Percentiles rank a stretch among this genome's conserved stretches.
phyloP scores from a whole-genome alignment of 257 asterid genomes.

The Paulownia fortunei region DNA sequence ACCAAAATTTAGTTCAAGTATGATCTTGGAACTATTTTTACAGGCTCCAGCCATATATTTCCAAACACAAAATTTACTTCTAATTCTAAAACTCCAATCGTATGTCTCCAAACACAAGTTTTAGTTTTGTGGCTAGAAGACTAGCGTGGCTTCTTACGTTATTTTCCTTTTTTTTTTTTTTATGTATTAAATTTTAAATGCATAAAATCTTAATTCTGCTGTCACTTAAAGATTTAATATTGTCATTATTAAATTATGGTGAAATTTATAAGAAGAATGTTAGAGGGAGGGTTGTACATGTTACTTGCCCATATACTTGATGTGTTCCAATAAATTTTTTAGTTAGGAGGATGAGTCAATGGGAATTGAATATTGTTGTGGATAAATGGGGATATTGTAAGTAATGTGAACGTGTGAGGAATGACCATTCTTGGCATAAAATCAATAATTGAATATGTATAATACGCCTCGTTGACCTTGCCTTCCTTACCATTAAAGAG shows the following conservation, averaged over 20 bases:
- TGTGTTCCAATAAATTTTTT: not conserved
- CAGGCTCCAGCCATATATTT: too few species aligned
- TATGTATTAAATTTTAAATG: not conserved
- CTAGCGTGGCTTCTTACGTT: too few species aligned
- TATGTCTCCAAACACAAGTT: not conserved
- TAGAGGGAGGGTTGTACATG: not conserved
- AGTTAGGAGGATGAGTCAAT: conserved; percentile 7
- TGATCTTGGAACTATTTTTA: too few species aligned
- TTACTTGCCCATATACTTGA: not conserved
- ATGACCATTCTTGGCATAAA: not conserved
- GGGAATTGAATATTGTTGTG: not conserved
- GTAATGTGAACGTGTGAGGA: conserved; percentile 8
- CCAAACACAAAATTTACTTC: too few species aligned
- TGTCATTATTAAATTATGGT: not conserved
- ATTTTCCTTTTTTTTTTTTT: too few species aligned
- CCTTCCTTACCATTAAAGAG: not conserved
- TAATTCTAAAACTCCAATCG: not conserved
- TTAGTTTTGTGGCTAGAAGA: not conserved
- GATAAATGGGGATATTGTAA: conserved; percentile 7
- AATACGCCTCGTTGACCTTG: not conserved
- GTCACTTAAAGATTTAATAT: not conserved
- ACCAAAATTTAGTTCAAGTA: too few species aligned
- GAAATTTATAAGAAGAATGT: not conserved
- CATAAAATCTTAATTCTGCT: not conserved
- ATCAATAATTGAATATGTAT: not conserved